Base-by-base conservation (phyloP, 1,284 basidiomycete genomes). In the Ganoderma multipileum region DNA sequence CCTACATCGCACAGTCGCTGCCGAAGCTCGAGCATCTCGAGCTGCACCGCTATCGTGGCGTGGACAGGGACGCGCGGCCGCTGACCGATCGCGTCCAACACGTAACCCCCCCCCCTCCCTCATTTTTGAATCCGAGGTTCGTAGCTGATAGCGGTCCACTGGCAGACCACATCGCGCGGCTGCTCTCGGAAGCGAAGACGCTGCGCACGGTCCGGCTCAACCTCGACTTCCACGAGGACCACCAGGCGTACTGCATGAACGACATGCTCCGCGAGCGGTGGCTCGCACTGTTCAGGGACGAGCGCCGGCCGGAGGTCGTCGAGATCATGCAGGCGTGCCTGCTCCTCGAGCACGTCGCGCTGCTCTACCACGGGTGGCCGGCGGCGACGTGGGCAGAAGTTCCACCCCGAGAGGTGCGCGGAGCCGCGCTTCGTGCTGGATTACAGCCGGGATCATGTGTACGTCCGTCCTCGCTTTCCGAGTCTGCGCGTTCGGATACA, bases 11-110 rank as follows among this genome's bases (percentile, higher is more conserved):
- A 1, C 2, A 28, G 2, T 18, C 36, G 9, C 63, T 50, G 18
- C 16, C 66, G 6, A 20, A n/a, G n/a, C 55, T 67, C 26, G n/a
- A 33, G 12, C 36, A 58, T 8, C n/a, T 61, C 6, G 55, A 67
- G 47, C 33, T 67, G 3, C 66, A 67, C 18, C 57, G 64, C 8
- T 65, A 65, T 20, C 57, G 39, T 2, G 57, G 44, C 44, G 5
- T 12, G 12, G 12, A 2, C 36, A 28, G 16, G 12, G 3, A 7
- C 14, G n/a, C n/a, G 3, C n/a, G n/a, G n/a, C 44, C 44, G 2
- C n/a, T 9, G n/a, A 47, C 44, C 9, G 50, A 30, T 3, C 6
- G 26, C 38, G 64, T 65, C 5, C 41, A 38, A 4, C 44, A 65
- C 39, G 57, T 65, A 23, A 47, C n/a, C 18, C 42, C 44, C 16